A percentile compares a stretch with the other conserved stretches of the same genome.
Conservation (phyloP, 805 yeast species). For the Yarrowia yakushimensis region DNA sequence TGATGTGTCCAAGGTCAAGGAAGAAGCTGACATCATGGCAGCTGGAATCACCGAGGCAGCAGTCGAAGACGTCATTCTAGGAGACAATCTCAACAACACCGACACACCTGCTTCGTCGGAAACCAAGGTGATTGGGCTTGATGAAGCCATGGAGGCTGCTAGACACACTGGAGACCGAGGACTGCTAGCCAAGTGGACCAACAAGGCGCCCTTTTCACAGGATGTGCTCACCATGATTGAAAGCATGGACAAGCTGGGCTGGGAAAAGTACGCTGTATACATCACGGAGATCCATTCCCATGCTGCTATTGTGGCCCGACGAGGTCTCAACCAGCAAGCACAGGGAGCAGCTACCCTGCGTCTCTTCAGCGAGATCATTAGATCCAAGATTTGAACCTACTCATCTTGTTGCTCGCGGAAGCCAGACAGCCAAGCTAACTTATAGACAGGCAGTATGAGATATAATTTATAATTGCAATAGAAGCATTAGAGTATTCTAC, state of each 20-base stretch:
- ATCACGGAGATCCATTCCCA: conserved; percentile 77
- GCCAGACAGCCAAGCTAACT: neutral
- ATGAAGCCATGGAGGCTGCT: neutral
- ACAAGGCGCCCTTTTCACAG: conserved; percentile 37
- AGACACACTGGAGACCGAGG: neutral
- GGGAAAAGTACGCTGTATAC: conserved; percentile 76
- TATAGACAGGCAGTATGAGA: neutral
- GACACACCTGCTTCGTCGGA: neutral
- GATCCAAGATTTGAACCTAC: neutral
- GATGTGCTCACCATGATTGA: conserved; percentile 44
- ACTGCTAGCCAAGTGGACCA: neutral
- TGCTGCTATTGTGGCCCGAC: conserved; percentile 77
- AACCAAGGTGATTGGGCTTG: neutral
- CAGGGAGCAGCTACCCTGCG: conserved; percentile 14
- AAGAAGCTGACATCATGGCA: neutral
- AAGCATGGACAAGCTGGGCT: conserved; percentile 58
- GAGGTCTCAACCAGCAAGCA: conserved; percentile 33
- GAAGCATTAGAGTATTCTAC: neutral
- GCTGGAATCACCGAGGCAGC: conserved; percentile 1
- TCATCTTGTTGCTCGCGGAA: neutral
- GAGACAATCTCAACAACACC: neutral
- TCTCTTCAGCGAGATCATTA: conserved; percentile 9
- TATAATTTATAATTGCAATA: neutral
- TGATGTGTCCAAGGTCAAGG: neutral
- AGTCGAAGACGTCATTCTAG: neutral